phyloP scores from a whole-genome alignment of 768 basidiomycete species.

The Aureoboletus auriporus region DNA sequence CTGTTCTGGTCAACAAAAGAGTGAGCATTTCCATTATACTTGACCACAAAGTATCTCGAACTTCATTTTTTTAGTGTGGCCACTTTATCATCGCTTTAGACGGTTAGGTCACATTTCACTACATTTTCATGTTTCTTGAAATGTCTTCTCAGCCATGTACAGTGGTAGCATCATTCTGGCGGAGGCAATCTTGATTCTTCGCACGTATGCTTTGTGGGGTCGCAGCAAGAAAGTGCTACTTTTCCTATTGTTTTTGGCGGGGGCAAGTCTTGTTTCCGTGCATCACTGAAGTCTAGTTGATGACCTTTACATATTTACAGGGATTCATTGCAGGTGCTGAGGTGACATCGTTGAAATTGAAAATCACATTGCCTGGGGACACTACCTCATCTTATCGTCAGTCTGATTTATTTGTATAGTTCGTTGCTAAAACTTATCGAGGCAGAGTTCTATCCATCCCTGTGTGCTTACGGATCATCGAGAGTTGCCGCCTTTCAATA shows the following conservation, averaged over 20 bases:
- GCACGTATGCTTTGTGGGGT: conserved; percentile 25
- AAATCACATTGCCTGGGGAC: conserved; percentile 14
- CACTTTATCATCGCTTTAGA: conserved; percentile 14
- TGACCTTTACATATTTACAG: conserved; percentile 1
- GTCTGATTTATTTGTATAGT: conserved; percentile 1
- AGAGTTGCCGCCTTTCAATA: conserved; percentile 12
- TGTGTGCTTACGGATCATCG: conserved; percentile 14
- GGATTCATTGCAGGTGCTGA: conserved; percentile 15
- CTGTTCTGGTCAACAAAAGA: not conserved
- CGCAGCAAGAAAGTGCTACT: conserved; percentile 13
- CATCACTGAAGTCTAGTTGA: not conserved
- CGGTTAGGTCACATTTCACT: conserved; percentile 3
- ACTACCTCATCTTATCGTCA: conserved; percentile 16
- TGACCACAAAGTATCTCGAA: not conserved
- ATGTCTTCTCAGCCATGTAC: conserved; percentile 8
- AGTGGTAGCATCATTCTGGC: conserved; percentile 12
- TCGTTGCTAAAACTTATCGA: not conserved
- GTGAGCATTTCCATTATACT: conserved; percentile 2
- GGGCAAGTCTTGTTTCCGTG: conserved; percentile 1
- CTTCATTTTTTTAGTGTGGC: conserved; percentile 14
- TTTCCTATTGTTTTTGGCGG: conserved; percentile 18
- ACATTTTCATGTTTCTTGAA: not conserved
- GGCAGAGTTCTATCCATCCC: conserved; percentile 19
- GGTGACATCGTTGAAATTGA: conserved; percentile 2
- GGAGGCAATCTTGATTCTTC: conserved; percentile 21